phyloP scores from a whole-genome alignment of 768 basidiomycete genomes.

The Goffeauzyma gilvescens region DNA sequence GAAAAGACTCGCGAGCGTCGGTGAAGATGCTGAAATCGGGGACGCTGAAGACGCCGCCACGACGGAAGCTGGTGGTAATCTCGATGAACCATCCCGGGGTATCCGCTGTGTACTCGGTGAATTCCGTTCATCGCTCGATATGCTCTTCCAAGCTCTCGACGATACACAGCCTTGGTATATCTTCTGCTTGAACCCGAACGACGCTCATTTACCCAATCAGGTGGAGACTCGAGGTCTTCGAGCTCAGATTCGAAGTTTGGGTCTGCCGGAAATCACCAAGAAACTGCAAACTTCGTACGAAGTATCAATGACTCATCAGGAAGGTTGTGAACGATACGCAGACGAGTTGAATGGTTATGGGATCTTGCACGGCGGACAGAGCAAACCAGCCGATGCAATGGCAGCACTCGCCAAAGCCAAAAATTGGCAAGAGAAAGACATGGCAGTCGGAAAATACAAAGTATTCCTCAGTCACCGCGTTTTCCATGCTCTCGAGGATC shows the following conservation, averaged over 20 bases:
- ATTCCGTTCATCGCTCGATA: slow-evolving; percentile 66
- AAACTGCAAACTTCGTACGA: slow-evolving; percentile 52
- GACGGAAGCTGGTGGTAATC: slow-evolving; percentile 19
- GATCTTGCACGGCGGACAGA: slow-evolving; percentile 5
- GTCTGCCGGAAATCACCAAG: slow-evolving; percentile 57
- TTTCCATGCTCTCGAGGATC: slow-evolving; percentile 77
- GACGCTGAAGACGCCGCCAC: slow-evolving; percentile 13
- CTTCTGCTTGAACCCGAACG: slow-evolving; percentile 86
- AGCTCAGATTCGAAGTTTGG: slow-evolving; percentile 67
- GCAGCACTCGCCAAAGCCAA: slow-evolving; percentile 18
- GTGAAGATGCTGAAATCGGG: slow-evolving; percentile 22
- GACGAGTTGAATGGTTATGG: slow-evolving; percentile 39
- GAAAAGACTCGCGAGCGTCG: slow-evolving; percentile 18
- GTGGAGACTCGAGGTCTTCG: slow-evolving; percentile 80
- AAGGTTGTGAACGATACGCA: slow-evolving; percentile 68
- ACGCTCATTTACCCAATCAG: slow-evolving; percentile 83
- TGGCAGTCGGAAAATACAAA: slow-evolving; percentile 67
- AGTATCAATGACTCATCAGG: slow-evolving; percentile 63
- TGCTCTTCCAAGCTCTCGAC: slow-evolving; percentile 65
- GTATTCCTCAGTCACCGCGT: slow-evolving; percentile 73
- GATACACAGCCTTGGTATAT: slow-evolving; percentile 83
- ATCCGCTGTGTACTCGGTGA: slow-evolving; percentile 68
- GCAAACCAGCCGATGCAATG: slow-evolving; percentile 7
- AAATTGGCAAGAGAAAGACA: slow-evolving; percentile 48
- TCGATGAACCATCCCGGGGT: slow-evolving; percentile 19